A percentile compares a stretch with the other conserved stretches of the same genome.
phyloP scores from a whole-genome alignment of 2,329 filamentous ascomycete species.

The Colletotrichum chlorophyti region DNA sequence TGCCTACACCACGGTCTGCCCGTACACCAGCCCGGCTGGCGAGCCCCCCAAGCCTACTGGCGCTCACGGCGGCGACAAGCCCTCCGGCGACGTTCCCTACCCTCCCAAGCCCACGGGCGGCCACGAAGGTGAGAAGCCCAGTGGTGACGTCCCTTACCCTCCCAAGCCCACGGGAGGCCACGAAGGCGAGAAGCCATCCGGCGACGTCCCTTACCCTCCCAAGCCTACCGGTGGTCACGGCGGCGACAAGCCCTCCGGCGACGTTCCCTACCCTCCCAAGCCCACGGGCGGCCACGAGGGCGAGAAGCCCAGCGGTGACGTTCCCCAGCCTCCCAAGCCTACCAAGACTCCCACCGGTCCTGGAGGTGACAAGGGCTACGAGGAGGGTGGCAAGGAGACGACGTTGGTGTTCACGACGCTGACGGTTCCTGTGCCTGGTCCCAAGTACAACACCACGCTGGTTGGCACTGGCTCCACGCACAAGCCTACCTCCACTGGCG shows the following conservation, averaged over 20 bases:
- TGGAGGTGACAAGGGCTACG: background rate
- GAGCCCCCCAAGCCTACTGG: too few species aligned
- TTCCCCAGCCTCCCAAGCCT: background rate
- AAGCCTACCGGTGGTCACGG: background rate
- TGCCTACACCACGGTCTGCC: slow-evolving; percentile 50
- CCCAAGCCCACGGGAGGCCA: background rate
- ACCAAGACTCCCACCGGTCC: too few species aligned
- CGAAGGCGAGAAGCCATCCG: background rate
- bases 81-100: slow-evolving; percentile 37
- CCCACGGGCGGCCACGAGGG: background rate
- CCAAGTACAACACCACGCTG: slow-evolving; percentile 22
- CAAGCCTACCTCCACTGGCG: slow-evolving; percentile 14
- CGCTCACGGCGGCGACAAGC: background rate
- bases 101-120: slow-evolving; percentile 34
- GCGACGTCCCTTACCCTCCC: background rate
- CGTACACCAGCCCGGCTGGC: slow-evolving; percentile 37
- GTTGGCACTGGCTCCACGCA: slow-evolving; percentile 3
- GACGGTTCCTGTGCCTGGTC: slow-evolving; percentile 8
- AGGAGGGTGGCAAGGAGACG: background rate
- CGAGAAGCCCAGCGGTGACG: background rate
- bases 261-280: slow-evolving; percentile 41
- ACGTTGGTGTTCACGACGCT: slow-evolving; percentile 13
- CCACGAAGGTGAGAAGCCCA: background rate
- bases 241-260: slow-evolving; percentile 24
- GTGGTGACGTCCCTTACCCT: background rate